Base-by-base conservation (phyloP, 495 filamentous ascomycete species). In the Trichoderma erinaceum region DNA sequence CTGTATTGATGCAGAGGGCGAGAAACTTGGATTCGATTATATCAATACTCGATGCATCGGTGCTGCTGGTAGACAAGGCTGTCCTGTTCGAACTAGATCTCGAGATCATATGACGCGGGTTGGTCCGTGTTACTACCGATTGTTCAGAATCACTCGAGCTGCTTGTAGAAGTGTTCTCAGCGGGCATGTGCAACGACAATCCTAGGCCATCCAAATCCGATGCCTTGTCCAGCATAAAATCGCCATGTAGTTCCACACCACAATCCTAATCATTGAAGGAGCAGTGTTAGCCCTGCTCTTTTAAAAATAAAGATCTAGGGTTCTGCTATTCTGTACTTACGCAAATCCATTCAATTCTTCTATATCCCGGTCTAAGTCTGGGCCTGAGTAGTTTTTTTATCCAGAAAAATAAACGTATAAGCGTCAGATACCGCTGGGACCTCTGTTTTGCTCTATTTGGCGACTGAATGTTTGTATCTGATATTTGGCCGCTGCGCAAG, bases 1-100 rank as follows among this genome's bases (percentile, higher is more conserved):
- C 41, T 16, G 25, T 71, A 21, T 71, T 69, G 27, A 71, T 61
- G 21, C 70, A 71, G 29, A 71, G 68, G 50, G 68, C 68, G 21
- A 69, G 68, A 29, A 63, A 69, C 29, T 46, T 69, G 8, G 63
- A 15, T 10, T 48, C 12, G 3, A 48, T 10, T 43, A 43, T 43
- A 10, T 48, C 44, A 16, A 48, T 18, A 18, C 44, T 48, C 12
- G 44, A 48, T 48, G 44, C 44, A 3, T 11, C 44, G 4, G 44
- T 48, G 13, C 7, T 10, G 44, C 8, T 15, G 8, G 15, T 10
- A 3, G 44, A 48, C 7, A 18, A 10, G 7, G 44, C 44, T 48
- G 44, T 48, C 44, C 44, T 18, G 13, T 10, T 3, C 8, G 44
- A 11, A 4, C 44, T 11, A 15, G 15, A 48, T 10, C 44, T 48